Conservation (phyloP, 768 basidiomycete genomes). For the Cystofilobasidium ferigula region DNA sequence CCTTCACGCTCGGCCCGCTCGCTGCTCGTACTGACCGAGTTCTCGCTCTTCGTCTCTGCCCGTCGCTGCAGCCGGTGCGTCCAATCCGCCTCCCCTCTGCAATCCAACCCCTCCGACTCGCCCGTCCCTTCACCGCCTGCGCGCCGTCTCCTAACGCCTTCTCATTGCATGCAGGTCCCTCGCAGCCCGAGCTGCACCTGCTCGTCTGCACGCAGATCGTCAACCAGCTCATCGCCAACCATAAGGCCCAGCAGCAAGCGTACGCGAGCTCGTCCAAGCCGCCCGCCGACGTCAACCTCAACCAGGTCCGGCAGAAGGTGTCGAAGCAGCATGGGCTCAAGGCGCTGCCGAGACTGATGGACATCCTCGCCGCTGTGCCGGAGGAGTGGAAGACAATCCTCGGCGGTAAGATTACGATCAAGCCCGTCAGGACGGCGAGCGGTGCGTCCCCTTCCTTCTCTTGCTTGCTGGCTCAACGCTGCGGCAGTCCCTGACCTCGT, state of each 20-base stretch:
- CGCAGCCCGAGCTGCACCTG: conserved; percentile 75
- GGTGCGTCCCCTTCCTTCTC: conserved; percentile 46
- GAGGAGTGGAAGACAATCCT: conserved; percentile 91
- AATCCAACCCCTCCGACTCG: background rate
- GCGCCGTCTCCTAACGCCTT: background rate
- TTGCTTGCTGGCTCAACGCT: conserved; percentile 33
- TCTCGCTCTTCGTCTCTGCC: background rate
- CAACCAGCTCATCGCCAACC: conserved; percentile 62
- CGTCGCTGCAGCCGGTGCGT: background rate
- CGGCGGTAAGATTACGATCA: conserved; percentile 75
- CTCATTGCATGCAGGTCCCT: conserved; percentile 10
- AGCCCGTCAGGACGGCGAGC: conserved; percentile 92
- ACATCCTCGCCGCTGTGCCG: conserved; percentile 96
- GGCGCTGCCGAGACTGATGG: conserved; percentile 83
- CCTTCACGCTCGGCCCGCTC: background rate
- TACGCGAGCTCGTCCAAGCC: conserved; percentile 50
- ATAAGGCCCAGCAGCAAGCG: conserved; percentile 27
- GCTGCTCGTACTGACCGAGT: background rate
- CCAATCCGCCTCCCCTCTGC: background rate
- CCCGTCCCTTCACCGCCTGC: background rate
- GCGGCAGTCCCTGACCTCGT: background rate
- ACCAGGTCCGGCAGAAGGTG: conserved; percentile 71
- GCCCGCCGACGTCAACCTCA: conserved; percentile 56
- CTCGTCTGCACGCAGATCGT: conserved; percentile 91
- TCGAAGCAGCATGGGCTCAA: conserved; percentile 81